These are phyloP conservation scores for Coprinopsis strossmayeri DNA, from an alignment of 768 basidiomycete species.

Conservation along the genomic window DNA sequence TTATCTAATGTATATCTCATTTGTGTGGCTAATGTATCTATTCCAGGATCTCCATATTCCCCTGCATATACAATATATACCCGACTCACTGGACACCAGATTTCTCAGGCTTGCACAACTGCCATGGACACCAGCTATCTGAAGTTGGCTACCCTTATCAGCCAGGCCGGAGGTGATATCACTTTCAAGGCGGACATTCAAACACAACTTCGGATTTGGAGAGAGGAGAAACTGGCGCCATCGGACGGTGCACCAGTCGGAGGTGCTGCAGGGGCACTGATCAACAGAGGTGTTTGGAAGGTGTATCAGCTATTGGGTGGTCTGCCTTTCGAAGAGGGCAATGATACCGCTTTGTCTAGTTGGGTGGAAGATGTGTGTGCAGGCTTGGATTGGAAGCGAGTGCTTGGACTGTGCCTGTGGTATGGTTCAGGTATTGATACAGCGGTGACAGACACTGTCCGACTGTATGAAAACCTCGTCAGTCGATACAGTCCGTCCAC, in stretches of 20 bases:
- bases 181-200: conserved; percentile 67
- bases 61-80: conserved; percentile 56
- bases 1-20: background rate
- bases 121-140: conserved; percentile 73
- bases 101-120: conserved; percentile 72
- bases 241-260: conserved; percentile 26
- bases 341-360: conserved; percentile 48
- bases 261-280: conserved; percentile 32
- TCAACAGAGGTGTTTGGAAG: conserved; percentile 53
- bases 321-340: conserved; percentile 38
- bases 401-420: conserved; percentile 89
- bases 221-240: conserved; percentile 43
- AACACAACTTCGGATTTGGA: conserved; percentile 80
- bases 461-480: conserved; percentile 46
- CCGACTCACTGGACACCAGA: conserved; percentile 80
- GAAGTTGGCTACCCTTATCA: conserved; percentile 82
- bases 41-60: conserved; percentile 28
- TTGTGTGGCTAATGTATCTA: background rate
- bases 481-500: conserved; percentile 24
- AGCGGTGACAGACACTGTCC: conserved; percentile 63
- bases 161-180: conserved; percentile 78
- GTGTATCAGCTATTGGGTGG: conserved; percentile 85
- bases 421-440: conserved; percentile 69
- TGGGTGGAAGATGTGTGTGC: conserved; percentile 43
- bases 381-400: conserved; percentile 90